Base-by-base conservation (phyloP, 1,284 basidiomycete species). In the Exobasidium rhododendri region DNA sequence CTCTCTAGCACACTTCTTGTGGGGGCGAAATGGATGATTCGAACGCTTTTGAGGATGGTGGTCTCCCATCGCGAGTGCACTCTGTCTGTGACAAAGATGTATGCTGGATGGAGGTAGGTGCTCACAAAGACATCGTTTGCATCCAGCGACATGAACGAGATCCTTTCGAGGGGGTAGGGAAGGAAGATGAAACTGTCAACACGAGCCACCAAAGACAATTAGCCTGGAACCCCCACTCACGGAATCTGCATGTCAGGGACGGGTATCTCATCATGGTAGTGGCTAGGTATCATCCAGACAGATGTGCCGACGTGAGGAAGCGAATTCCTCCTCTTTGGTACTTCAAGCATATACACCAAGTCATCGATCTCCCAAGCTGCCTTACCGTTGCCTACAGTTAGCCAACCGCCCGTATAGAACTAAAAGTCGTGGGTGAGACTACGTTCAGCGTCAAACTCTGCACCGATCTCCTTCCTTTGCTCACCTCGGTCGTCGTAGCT, bases 31-130 rank as follows among this genome's bases (percentile, higher is more conserved):
- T 29, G 31, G 28, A 55, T 31, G 29, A 55, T 55, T 20, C 52
- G 31, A 35, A 55, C 52, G 29, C 52, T 55, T 20, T 55, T 55
- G 20, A 55, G 30, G 35, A 55, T 22, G 24, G 24, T 44, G 3
- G 52, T 55, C 29, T 55, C 52, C 52, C 52, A 55, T 20, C 28
- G 5, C 3, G 4, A 26, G n/a, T 55, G 52, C 17, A 43, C 32
- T 55, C 30, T 14, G 4, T 29, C 28, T 17, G 17, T 22, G 5
- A 44, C 14, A 4, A 31, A n/a, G 28, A 40, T 55, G 17, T 55
- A 40, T 31, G 52, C 52, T 14, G 52, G 52, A 26, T 55, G 52
- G 22, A 55, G 52, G 28, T 40, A 55, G 14, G 52, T 55, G 13
- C 29, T n/a, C 3, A 55, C 17, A 14, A 55, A 44, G 11, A 20